These are phyloP conservation scores for Multifurca ochricompacta DNA, from an alignment of 768 basidiomycete species.

Conservation along the genomic window DNA sequence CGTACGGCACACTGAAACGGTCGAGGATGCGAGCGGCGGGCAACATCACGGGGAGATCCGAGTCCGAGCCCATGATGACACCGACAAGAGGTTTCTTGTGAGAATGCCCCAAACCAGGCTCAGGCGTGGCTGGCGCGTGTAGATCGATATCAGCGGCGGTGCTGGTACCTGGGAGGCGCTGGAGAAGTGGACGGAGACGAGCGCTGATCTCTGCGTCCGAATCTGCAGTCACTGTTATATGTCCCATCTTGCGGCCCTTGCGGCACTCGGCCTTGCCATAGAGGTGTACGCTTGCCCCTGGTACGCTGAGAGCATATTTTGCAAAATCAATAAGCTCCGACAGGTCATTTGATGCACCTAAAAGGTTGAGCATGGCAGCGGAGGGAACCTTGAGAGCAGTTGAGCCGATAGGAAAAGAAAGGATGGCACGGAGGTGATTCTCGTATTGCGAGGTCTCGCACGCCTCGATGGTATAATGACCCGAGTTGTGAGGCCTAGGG, in stretches of 20 bases:
- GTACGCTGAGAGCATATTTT: constrained; percentile 52
- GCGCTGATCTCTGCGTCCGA: constrained; percentile 67
- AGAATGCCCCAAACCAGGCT: constrained; percentile 45
- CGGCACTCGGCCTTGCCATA: constrained; percentile 92
- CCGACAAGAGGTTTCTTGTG: constrained; percentile 73
- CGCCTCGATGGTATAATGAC: constrained; percentile 97
- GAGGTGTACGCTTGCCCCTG: constrained; percentile 78
- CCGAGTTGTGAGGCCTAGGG: constrained; percentile 96
- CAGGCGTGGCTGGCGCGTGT: constrained; percentile 42
- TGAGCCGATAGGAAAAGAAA: constrained; percentile 82
- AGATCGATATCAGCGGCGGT: constrained; percentile 40
- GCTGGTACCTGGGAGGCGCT: constrained; percentile 45
- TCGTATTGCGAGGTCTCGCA: constrained; percentile 96
- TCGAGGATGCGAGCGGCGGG: constrained; percentile 82
- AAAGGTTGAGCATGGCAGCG: constrained; percentile 89
- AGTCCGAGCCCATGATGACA: constrained; percentile 98
- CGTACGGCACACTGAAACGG: constrained; percentile 78
- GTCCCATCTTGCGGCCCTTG: constrained; percentile 95
- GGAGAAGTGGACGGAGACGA: constrained; percentile 68
- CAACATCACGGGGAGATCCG: constrained; percentile 90
- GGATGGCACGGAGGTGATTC: constrained; percentile 93
- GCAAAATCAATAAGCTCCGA: constrained; percentile 48
- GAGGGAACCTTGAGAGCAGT: constrained; percentile 82
- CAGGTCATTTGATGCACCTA: constrained; percentile 71
- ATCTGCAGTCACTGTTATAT: constrained; percentile 80